Conservation (phyloP, 148 eudicot genomes). For the Rhododendron simsii region DNA sequence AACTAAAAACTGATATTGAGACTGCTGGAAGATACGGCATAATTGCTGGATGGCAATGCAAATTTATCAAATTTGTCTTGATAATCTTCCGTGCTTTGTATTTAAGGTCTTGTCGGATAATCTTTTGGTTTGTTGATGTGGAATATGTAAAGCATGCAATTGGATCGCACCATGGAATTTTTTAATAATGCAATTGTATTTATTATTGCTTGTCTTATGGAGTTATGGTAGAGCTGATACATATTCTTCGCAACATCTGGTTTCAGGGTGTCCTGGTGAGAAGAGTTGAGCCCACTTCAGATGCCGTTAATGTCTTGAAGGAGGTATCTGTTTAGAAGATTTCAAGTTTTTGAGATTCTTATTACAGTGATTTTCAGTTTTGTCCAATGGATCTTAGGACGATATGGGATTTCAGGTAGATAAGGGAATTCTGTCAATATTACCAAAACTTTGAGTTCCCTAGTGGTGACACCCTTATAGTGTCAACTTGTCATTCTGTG, state of each 20-base stretch:
- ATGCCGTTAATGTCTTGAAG: constrained; percentile 68
- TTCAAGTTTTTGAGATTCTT: neutral
- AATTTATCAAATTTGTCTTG: neutral
- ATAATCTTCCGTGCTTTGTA: neutral
- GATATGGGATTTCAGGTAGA: neutral
- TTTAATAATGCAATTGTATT: neutral
- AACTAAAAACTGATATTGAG: neutral
- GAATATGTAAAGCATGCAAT: neutral
- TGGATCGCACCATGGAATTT: neutral
- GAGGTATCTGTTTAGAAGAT: constrained; percentile 44
- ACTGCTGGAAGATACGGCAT: neutral
- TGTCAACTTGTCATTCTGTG: neutral
- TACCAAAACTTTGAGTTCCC: neutral
- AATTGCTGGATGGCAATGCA: neutral
- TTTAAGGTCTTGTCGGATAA: neutral
- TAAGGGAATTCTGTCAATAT: neutral
- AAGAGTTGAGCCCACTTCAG: constrained; percentile 87
- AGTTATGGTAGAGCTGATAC: neutral
- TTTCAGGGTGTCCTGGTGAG: constrained; percentile 92
- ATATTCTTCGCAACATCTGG: neutral
- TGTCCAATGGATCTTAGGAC: neutral
- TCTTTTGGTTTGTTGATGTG: neutral
- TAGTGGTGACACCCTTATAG: neutral
- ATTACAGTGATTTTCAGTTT: neutral
- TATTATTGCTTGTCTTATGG: neutral